Percentiles rank a stretch among this genome's conserved stretches.
These are phyloP conservation scores for Thalassiosira mediterranea DNA, from an alignment of 352 stramenopile genomes.

Conservation along the genomic window DNA sequence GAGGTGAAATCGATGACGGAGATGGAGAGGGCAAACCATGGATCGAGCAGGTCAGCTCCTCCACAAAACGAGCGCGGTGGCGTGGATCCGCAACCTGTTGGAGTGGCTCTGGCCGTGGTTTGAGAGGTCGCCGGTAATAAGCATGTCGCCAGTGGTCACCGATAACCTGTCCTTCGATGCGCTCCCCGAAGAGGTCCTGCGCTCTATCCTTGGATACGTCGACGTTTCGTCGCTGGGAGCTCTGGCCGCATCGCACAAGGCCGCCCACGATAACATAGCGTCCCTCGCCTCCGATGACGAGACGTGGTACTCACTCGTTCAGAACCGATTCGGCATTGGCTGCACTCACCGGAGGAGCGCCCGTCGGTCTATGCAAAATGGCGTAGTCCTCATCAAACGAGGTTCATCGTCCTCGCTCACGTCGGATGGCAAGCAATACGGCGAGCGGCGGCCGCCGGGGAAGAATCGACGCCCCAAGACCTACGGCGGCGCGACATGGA, in stretches of 20 bases:
- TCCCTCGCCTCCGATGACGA: constrained; percentile 36
- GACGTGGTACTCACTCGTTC: constrained; percentile 41
- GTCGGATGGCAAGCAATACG: not conserved
- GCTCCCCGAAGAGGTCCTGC: constrained; percentile 42
- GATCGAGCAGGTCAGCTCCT: too few relatives aligned
- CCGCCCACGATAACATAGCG: constrained; percentile 13
- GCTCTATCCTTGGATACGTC: constrained; percentile 33
- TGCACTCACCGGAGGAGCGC: constrained; percentile 7
- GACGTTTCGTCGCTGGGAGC: constrained; percentile 44
- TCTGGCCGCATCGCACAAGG: constrained; percentile 13
- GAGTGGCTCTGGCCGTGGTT: too few relatives aligned
- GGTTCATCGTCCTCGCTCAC: constrained; percentile 14
- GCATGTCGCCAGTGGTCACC: too few relatives aligned
- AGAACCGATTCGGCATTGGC: constrained; percentile 48
- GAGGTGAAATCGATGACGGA: too few relatives aligned
- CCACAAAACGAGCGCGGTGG: too few relatives aligned
- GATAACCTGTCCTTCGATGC: constrained; percentile 42
- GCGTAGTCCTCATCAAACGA: constrained; percentile 18
- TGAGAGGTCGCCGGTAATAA: too few relatives aligned
- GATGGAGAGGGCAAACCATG: too few relatives aligned
- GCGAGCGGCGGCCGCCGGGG: not conserved
- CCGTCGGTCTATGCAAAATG: constrained; percentile 7
- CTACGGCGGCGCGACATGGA: constrained; percentile 54
- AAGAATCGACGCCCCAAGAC: constrained; percentile 28
- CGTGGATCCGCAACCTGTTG: too few relatives aligned